These are phyloP conservation scores for Pseudotulostoma volvatum DNA, from an alignment of 495 filamentous ascomycete genomes.

Conservation along the genomic window DNA sequence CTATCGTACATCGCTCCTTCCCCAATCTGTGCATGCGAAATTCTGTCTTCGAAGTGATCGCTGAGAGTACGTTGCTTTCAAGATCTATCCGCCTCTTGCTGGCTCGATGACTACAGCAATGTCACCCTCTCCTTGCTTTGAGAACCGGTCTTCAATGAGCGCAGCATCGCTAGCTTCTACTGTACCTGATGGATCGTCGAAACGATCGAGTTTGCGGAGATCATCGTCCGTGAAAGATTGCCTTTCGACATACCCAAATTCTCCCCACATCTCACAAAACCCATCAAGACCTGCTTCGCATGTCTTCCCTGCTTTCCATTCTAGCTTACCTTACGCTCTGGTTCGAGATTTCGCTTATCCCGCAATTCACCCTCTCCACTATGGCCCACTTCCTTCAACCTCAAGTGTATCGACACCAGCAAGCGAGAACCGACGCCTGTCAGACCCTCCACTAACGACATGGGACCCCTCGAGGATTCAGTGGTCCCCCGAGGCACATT, in stretches of 20 bases:
- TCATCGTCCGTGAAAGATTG: constrained; percentile 60
- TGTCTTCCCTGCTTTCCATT: constrained; percentile 69
- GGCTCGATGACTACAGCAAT: constrained; percentile 37
- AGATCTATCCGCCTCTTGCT: neutral
- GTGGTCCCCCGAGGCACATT: constrained; percentile 29
- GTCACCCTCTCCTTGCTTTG: constrained; percentile 35
- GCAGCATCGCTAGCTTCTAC: constrained; percentile 24
- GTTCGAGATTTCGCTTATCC: constrained; percentile 97
- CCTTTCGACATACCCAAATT: constrained; percentile 49
- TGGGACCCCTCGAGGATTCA: constrained; percentile 32
- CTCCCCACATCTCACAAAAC: constrained; percentile 36
- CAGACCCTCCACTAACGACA: constrained; percentile 44
- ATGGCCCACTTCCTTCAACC: constrained; percentile 73
- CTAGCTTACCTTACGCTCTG: constrained; percentile 71
- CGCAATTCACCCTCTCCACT: constrained; percentile 67
- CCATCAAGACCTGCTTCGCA: constrained; percentile 59
- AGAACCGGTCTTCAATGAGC: constrained; percentile 4
- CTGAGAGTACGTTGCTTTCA: neutral
- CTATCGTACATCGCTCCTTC: neutral
- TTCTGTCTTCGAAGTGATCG: neutral
- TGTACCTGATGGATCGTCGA: constrained; percentile 21
- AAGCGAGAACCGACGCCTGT: constrained; percentile 64
- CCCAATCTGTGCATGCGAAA: neutral
- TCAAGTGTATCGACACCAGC: constrained; percentile 72
- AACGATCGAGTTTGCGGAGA: constrained; percentile 36